phyloP scores from a whole-genome alignment of 2,329 filamentous ascomycete species.

The Diplodia sapinea region DNA sequence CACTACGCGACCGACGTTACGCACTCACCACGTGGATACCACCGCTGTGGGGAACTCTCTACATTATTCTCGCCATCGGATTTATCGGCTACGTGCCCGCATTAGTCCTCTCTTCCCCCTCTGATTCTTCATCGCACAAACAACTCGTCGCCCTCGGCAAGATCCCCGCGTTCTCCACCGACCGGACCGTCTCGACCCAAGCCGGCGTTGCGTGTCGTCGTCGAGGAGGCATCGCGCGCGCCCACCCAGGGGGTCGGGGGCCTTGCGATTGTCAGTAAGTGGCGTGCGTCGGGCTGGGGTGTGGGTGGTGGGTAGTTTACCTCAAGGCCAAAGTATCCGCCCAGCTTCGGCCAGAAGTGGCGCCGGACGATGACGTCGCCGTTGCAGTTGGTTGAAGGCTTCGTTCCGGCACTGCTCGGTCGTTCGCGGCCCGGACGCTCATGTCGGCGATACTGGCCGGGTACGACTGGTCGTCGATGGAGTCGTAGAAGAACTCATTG shows the following conservation, averaged over 20 bases:
- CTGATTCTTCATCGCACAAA: background rate
- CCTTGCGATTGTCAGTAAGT: background rate
- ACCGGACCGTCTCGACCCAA: slow-evolving; percentile 11
- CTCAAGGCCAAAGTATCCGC: slow-evolving; percentile 44
- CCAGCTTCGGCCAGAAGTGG: slow-evolving; percentile 51
- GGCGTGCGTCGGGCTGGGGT: no score
- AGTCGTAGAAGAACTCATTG: slow-evolving; percentile 43
- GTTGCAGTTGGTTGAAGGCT: slow-evolving; percentile 53
- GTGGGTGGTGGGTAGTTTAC: background rate
- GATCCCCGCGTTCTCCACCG: background rate
- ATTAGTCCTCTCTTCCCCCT: background rate
- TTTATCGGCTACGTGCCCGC: slow-evolving; percentile 6
- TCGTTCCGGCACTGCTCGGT: slow-evolving; percentile 44
- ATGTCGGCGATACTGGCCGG: slow-evolving; percentile 46
- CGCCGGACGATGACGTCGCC: slow-evolving; percentile 49
- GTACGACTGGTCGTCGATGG: slow-evolving; percentile 45
- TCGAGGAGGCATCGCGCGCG: background rate
- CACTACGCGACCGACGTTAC: slow-evolving; percentile 2
- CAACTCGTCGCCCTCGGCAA: background rate
- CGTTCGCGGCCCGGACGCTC: slow-evolving; percentile 46
- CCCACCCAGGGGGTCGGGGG: background rate
- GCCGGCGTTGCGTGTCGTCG: background rate
- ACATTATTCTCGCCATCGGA: background rate
- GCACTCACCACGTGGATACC: slow-evolving; percentile 2
- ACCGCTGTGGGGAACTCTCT: background rate